Percentiles rank a stretch among this genome's conserved stretches.
Evolutionary conservation across 805 yeast genomes (phyloP).

Genomic region (Ogataea nitratoaversa): DNA sequence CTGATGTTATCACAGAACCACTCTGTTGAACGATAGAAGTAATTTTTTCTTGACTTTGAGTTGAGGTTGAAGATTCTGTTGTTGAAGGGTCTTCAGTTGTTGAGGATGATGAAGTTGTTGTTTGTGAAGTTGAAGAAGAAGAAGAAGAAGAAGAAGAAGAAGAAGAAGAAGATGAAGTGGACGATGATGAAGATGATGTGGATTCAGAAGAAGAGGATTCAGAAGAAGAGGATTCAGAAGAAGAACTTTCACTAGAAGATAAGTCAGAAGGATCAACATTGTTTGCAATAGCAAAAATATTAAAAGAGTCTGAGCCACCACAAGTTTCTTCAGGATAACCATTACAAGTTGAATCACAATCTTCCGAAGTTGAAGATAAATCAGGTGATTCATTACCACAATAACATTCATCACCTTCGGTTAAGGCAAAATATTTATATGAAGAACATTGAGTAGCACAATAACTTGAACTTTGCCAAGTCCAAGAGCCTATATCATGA

Average conservation of each 20-base stretch:
- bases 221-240: conserved; percentile 8
- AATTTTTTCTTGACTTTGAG: conserved; percentile 4
- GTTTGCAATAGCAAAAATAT: conserved; percentile 41
- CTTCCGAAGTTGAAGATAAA: conserved; percentile 22
- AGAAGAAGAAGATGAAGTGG: conserved; percentile 15
- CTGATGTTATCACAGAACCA: conserved; percentile 24
- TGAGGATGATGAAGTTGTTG: conserved; percentile 10
- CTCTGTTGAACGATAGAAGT: conserved; percentile 18
- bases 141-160: conserved; percentile 8
- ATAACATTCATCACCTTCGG: conserved; percentile 55
- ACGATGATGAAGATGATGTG: conserved; percentile 13
- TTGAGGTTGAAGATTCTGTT: conserved; percentile 1
- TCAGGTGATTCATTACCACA: conserved; percentile 53
- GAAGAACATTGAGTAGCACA: conserved; percentile 43
- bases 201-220: conserved; percentile 10
- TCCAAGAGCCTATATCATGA: conserved; percentile 42
- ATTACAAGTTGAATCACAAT: conserved; percentile 46
- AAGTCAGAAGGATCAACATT: conserved; percentile 25
- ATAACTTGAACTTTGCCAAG: conserved; percentile 55
- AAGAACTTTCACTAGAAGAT: conserved; percentile 3
- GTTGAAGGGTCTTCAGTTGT: conserved; percentile 9
- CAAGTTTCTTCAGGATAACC: conserved; percentile 65
- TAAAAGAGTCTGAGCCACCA: conserved; percentile 47
- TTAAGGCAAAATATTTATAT: conserved; percentile 46
- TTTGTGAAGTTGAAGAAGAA: conserved; percentile 3